Percentiles rank a stretch among this genome's conserved stretches.
phyloP scores from a whole-genome alignment of 805 yeast species.

The Sugiyamaella americana region DNA sequence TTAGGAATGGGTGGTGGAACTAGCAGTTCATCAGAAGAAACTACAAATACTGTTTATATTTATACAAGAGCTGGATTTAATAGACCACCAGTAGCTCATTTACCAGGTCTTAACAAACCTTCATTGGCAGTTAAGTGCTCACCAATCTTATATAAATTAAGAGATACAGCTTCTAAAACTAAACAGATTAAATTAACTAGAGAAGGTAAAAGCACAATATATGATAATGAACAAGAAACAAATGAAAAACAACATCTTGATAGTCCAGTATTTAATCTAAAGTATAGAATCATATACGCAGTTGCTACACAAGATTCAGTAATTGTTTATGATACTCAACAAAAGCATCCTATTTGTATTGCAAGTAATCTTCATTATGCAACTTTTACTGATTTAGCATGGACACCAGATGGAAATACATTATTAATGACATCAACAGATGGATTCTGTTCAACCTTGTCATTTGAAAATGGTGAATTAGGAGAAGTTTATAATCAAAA shows the following conservation, averaged over 20 bases:
- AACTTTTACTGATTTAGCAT: constrained; percentile 77
- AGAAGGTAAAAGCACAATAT: neutral
- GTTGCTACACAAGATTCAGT: constrained; percentile 89
- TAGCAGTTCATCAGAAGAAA: constrained; percentile 35
- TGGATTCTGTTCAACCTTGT: constrained; percentile 77
- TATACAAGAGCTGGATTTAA: constrained; percentile 66
- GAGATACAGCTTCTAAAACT: constrained; percentile 12
- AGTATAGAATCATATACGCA: constrained; percentile 82
- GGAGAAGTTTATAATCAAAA: constrained; percentile 37
- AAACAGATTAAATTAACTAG: constrained; percentile 15
- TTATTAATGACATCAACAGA: constrained; percentile 80
- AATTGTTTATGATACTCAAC: constrained; percentile 73
- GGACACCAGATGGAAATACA: constrained; percentile 72
- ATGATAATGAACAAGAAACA: neutral
- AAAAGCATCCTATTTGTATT: constrained; percentile 59
- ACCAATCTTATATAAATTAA: constrained; percentile 51
- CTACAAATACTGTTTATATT: constrained; percentile 67
- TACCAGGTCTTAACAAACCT: constrained; percentile 77
- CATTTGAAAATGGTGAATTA: constrained; percentile 47
- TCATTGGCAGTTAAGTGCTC: constrained; percentile 78
- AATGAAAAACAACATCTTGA: neutral
- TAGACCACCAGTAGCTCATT: constrained; percentile 65
- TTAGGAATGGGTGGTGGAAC: neutral
- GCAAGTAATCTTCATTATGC: constrained; percentile 82
- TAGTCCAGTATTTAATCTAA: constrained; percentile 45